Evolutionary conservation across 345 rosid genomes (phyloP).

Genomic region (Combretum micranthum): DNA sequence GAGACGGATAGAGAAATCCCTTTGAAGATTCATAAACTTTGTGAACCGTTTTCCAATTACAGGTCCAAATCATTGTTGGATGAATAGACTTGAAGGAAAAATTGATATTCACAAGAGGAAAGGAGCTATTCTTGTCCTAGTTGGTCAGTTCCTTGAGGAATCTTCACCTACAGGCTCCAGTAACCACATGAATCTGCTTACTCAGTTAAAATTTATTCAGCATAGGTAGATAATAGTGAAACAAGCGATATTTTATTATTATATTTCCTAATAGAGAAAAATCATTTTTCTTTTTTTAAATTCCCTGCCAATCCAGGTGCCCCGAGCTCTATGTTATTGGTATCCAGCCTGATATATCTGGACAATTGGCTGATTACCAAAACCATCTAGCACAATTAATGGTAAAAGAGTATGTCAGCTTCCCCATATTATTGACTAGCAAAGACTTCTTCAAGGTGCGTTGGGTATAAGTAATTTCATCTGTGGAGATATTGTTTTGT

Average conservation of each 20-base stretch:
- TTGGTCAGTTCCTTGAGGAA: slow-evolving; percentile 36
- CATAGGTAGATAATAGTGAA: slow-evolving; percentile 45
- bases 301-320: slow-evolving; percentile 32
- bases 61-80: slow-evolving; percentile 77
- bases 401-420: slow-evolving; percentile 61
- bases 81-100: slow-evolving; percentile 41
- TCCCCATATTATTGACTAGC: slow-evolving; percentile 59
- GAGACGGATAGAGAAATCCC: not conserved
- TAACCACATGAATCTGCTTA: slow-evolving; percentile 30
- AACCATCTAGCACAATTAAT: slow-evolving; percentile 39
- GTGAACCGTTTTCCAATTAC: not conserved
- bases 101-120: slow-evolving; percentile 33
- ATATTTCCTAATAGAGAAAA: slow-evolving; percentile 2
- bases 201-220: slow-evolving; percentile 61
- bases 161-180: slow-evolving; percentile 16
- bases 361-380: slow-evolving; percentile 33
- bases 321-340: slow-evolving; percentile 56
- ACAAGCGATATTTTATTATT: not conserved
- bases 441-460: slow-evolving; percentile 53
- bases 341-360: slow-evolving; percentile 39
- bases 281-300: not conserved
- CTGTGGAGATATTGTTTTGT: not conserved
- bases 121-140: slow-evolving; percentile 47
- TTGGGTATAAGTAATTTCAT: not conserved
- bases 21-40: not conserved